Evolutionary conservation across 2,329 filamentous ascomycete species (phyloP).

Genomic region (Dissoconium aciculare): DNA sequence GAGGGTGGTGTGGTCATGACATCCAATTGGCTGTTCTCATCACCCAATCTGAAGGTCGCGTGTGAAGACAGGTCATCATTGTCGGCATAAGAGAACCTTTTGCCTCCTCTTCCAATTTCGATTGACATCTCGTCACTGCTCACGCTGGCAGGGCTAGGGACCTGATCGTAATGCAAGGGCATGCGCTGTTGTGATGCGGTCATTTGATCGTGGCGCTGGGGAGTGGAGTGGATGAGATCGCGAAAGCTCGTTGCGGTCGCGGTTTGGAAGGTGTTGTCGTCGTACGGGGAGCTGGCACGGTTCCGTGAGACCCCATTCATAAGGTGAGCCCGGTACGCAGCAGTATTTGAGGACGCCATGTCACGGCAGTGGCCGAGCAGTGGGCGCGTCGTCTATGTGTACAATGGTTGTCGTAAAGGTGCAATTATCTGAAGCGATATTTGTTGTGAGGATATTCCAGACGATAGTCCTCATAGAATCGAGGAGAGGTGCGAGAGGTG

Average conservation of each 20-base stretch:
- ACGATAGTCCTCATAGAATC: too few relatives aligned
- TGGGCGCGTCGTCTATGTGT: too few relatives aligned
- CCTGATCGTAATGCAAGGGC: constrained; percentile 14
- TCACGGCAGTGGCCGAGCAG: neutral
- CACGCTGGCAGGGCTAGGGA: constrained; percentile 13
- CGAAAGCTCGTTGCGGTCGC: constrained; percentile 13
- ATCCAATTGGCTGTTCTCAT: constrained; percentile 34
- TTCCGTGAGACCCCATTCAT: constrained; percentile 1
- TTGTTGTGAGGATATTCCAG: too few relatives aligned
- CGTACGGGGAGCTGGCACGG: constrained; percentile 7
- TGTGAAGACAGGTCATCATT: constrained; percentile 36
- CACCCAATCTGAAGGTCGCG: constrained; percentile 34
- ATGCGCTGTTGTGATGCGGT: constrained; percentile 4
- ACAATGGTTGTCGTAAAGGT: too few relatives aligned
- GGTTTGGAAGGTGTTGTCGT: constrained; percentile 10
- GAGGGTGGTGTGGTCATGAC: constrained; percentile 30
- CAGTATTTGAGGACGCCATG: neutral
- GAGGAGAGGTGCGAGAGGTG: too few relatives aligned
- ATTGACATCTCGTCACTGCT: constrained; percentile 36
- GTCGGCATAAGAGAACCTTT: constrained; percentile 25
- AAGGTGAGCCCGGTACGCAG: neutral
- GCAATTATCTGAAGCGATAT: too few relatives aligned
- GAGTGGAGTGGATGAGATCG: constrained; percentile 12
- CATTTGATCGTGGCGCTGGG: constrained; percentile 6
- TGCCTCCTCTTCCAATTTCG: constrained; percentile 41